Conservation (phyloP, 768 basidiomycete species). For the Fistulinella prunicolor region DNA sequence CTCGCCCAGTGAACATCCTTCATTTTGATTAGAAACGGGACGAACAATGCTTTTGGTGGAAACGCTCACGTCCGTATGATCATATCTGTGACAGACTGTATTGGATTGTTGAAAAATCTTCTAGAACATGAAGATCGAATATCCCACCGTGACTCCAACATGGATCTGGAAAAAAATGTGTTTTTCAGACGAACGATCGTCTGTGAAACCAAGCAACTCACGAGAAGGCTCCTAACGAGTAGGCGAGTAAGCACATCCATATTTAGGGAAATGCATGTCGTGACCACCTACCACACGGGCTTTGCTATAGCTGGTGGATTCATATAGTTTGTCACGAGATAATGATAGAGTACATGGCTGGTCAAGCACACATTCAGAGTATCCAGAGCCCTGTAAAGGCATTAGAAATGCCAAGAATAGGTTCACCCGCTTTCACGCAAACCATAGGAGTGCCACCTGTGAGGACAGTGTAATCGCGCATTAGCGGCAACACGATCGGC, state of each 20-base stretch:
- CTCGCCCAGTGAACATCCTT: slow-evolving; percentile 47
- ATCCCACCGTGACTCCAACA: slow-evolving; percentile 49
- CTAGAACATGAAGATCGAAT: not conserved
- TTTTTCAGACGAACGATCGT: not conserved
- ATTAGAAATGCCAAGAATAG: not conserved
- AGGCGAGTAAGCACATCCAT: not conserved
- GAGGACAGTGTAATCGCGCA: slow-evolving; percentile 10
- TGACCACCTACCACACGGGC: slow-evolving; percentile 42
- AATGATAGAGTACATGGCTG: slow-evolving; percentile 54
- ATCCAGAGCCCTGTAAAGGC: slow-evolving; percentile 38
- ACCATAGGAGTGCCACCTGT: slow-evolving; percentile 24
- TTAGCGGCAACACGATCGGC: slow-evolving; percentile 27
- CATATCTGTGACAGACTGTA: slow-evolving; percentile 47
- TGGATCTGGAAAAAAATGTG: slow-evolving; percentile 38
- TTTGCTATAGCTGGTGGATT: slow-evolving; percentile 41
- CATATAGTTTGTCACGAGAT: slow-evolving; percentile 52
- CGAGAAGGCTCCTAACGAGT: slow-evolving; percentile 48
- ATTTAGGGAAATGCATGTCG: no score
- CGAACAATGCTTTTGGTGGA: not conserved
- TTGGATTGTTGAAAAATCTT: not conserved
- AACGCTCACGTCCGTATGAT: slow-evolving; percentile 39
- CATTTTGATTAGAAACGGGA: not conserved
- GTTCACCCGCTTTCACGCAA: not conserved
- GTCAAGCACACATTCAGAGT: slow-evolving; percentile 53
- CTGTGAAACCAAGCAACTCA: slow-evolving; percentile 28